phyloP scores from a whole-genome alignment of 305 asterid genomes.

The Lippia alba region DNA sequence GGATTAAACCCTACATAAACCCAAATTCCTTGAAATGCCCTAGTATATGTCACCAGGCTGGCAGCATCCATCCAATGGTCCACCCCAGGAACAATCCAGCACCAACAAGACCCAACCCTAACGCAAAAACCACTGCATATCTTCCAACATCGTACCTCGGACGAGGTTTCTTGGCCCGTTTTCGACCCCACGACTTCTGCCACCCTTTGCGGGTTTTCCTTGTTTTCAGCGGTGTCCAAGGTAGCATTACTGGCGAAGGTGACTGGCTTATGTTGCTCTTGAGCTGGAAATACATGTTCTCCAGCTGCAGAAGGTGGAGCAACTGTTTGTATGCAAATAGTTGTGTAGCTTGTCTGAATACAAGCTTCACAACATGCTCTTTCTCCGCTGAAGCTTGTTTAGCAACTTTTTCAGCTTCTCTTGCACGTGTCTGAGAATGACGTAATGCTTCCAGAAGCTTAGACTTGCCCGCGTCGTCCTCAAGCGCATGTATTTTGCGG shows the following conservation, averaged over 20 bases:
- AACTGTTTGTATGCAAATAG: slow-evolving; percentile 89
- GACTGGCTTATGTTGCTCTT: slow-evolving; percentile 47
- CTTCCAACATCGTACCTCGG: slow-evolving; percentile 44
- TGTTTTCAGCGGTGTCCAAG: slow-evolving; percentile 49
- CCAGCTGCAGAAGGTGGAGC: slow-evolving; percentile 84
- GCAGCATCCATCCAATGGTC: slow-evolving; percentile 81
- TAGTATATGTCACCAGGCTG: slow-evolving; percentile 50
- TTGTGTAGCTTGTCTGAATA: slow-evolving; percentile 82
- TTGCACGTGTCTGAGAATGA: slow-evolving; percentile 98
- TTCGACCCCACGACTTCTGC: slow-evolving; percentile 45
- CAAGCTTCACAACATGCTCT: slow-evolving; percentile 74
- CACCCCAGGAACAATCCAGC: slow-evolving; percentile 91
- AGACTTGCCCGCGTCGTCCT: slow-evolving; percentile 55
- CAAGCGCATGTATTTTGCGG: slow-evolving; percentile 24
- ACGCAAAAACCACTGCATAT: slow-evolving; percentile 64
- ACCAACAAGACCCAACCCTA: slow-evolving; percentile 86
- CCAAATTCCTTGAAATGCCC: slow-evolving; percentile 30
- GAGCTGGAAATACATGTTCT: slow-evolving; percentile 64
- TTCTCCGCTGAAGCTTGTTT: slow-evolving; percentile 73
- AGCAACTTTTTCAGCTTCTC: slow-evolving; percentile 89
- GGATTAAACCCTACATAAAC: slow-evolving; percentile 30
- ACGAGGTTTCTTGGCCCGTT: slow-evolving; percentile 42
- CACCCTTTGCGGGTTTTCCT: slow-evolving; percentile 46
- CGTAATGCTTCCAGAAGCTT: slow-evolving; percentile 82
- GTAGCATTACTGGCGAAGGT: slow-evolving; percentile 36